Base-by-base conservation (phyloP, 345 rosid species). In the Brassica nigra region DNA sequence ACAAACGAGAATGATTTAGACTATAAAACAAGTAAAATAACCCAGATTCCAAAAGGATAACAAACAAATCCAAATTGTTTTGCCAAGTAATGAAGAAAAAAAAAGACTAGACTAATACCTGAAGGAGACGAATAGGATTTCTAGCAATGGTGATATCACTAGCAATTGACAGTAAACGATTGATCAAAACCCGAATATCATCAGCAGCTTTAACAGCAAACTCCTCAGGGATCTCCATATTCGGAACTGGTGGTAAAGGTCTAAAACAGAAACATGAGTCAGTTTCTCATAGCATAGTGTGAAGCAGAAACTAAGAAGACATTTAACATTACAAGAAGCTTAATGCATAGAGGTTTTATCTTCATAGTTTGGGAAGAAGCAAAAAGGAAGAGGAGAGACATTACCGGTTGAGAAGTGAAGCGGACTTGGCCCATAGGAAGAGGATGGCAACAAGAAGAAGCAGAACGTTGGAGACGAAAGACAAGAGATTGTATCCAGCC, bases 351-450 rank as follows among this genome's bases (percentile, higher is more conserved):
- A 23, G 27, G 27, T 23, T 23, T 23, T 23, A 8, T 1, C 8
- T 8, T 37, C 27, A 23, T 23, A 1, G 27, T 37, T 37, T 23
- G 27, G 27, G 27, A 23, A 23, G 27, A 23, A 23, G 27, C 42
- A 37, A 7, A 37, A 7, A 8, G 2, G 42, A 37, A 37, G 2
- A 9, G 8, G 42, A 37, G 8, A 37, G 12, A 10, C 49, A 15
- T 42, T 81, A 96, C 99, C 99, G 87, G 77, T 93, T 96, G 64
- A 96, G 95, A 71, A 96, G 89, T 12, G 89, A 81, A 81, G 99
- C 99, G 77, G 99, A 96, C 86, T 93, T 96, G 20, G 95, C 97
- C 99, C 99, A 93, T 29, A 92, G 74, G 87, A 93, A 96, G 87
- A 96, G 92, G 78, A 90, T 87, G 0, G 82, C 82, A 36, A 90